These are phyloP conservation scores for Periglandula ipomoeae DNA, from an alignment of 2,329 filamentous ascomycete species.

Conservation along the genomic window DNA sequence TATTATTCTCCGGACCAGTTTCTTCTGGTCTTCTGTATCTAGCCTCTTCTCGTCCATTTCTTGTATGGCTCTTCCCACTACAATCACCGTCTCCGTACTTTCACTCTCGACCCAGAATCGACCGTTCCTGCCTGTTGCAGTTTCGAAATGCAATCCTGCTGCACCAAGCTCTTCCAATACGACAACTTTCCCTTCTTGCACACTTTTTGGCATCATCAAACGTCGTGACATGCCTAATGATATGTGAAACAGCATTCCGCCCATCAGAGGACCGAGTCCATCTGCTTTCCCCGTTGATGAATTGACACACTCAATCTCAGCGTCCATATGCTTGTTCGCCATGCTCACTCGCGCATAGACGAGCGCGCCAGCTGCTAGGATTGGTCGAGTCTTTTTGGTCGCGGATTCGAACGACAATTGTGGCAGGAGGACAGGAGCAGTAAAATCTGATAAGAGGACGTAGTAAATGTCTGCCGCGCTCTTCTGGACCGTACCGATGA, in stretches of 20 bases:
- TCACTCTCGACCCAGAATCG: constrained; percentile 85
- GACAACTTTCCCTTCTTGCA: constrained; percentile 54
- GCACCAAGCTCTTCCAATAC: constrained; percentile 70
- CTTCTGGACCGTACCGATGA: constrained; percentile 78
- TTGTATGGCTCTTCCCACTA: constrained; percentile 68
- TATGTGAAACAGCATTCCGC: constrained; percentile 79
- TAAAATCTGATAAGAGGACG: constrained; percentile 62
- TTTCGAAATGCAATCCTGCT: constrained; percentile 79
- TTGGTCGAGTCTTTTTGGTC: constrained; percentile 82
- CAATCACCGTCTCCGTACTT: constrained; percentile 60
- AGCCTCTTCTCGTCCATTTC: constrained; percentile 65
- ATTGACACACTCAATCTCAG: constrained; percentile 85
- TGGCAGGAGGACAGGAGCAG: constrained; percentile 59
- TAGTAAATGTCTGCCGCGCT: constrained; percentile 69
- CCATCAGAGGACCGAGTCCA: constrained; percentile 72
- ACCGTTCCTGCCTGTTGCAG: constrained; percentile 87
- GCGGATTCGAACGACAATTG: constrained; percentile 90
- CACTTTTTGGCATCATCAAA: constrained; percentile 56
- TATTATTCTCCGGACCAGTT: constrained; percentile 56
- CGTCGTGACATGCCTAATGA: constrained; percentile 75
- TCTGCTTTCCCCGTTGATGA: constrained; percentile 80
- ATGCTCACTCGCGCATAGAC: constrained; percentile 81
- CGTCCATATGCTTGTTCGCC: constrained; percentile 74
- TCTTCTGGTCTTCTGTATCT: constrained; percentile 58
- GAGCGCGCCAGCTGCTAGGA: constrained; percentile 63